A percentile compares a stretch with the other conserved stretches of the same genome.
These are phyloP conservation scores for Diaporthe citrichinensis DNA, from an alignment of 2,329 filamentous ascomycete species.

Conservation along the genomic window DNA sequence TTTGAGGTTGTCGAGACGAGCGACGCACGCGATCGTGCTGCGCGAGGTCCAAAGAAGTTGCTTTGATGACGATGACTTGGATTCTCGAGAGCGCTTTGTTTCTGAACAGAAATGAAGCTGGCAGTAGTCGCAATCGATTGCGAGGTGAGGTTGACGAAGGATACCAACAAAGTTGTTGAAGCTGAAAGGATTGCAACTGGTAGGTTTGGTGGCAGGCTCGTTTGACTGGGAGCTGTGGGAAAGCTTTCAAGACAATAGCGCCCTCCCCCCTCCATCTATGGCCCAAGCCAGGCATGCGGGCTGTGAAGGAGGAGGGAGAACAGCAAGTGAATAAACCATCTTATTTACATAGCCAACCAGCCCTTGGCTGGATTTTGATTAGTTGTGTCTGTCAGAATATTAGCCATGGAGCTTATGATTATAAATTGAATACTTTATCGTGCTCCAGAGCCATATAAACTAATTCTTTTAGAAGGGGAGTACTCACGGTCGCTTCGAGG, in stretches of 20 bases:
- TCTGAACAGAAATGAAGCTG: not conserved
- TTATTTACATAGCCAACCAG: not conserved
- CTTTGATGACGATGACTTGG: not conserved
- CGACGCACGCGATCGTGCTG: not conserved
- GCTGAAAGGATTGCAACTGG: not conserved
- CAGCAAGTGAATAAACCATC: not conserved
- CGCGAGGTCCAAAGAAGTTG: not conserved
- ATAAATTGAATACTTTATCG: not conserved
- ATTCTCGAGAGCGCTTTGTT: too few species aligned
- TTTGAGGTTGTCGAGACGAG: not conserved
- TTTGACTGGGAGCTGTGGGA: not conserved
- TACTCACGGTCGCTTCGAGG: not conserved
- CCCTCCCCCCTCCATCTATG: not conserved
- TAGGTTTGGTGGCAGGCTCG: not conserved
- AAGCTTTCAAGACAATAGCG: not conserved
- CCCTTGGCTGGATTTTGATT: too few species aligned
- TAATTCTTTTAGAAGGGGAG: not conserved
- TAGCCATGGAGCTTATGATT: not conserved
- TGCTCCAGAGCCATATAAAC: not conserved
- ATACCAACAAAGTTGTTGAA: not conserved
- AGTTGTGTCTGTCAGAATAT: not conserved
- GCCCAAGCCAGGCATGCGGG: not conserved
- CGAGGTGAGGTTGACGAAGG: not conserved
- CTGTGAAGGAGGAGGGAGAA: constrained; percentile 17
- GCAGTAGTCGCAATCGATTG: not conserved